Conservation (phyloP, 176 grass and related monocot genomes). For the Triticum dicoccoides region DNA sequence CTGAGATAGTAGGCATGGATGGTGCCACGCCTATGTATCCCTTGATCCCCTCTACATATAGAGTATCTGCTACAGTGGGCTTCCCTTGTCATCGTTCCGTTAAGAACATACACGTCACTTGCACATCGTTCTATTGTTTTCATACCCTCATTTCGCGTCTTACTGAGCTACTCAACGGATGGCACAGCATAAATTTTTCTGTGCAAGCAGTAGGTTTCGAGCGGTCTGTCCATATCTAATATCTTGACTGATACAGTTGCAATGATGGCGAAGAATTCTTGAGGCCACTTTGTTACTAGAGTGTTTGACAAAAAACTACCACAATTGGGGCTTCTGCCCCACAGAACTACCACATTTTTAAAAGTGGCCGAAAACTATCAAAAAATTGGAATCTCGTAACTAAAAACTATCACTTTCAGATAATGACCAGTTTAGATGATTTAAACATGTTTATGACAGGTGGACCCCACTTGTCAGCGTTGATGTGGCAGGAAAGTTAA, state of each 20-base stretch:
- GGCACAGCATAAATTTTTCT: slow-evolving; percentile 7
- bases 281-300: background rate
- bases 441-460: too few species aligned
- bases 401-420: too few species aligned
- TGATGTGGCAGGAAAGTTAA: too few species aligned
- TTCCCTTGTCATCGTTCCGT: background rate
- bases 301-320: too few species aligned
- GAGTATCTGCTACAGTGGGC: background rate
- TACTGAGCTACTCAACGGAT: background rate
- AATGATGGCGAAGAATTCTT: background rate
- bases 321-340: too few species aligned
- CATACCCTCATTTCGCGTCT: slow-evolving; percentile 20
- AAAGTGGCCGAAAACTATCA: too few species aligned
- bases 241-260: background rate
- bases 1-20: slow-evolving; percentile 49
- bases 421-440: too few species aligned
- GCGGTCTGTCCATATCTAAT: background rate
- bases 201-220: background rate
- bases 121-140: slow-evolving; percentile 10
- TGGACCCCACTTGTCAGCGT: too few species aligned
- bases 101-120: background rate
- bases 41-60: background rate
- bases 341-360: too few species aligned
- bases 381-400: too few species aligned
- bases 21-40: background rate